These are phyloP conservation scores for Porphyrellus sp. DNA, from an alignment of 1,284 basidiomycete genomes.

Conservation along the genomic window DNA sequence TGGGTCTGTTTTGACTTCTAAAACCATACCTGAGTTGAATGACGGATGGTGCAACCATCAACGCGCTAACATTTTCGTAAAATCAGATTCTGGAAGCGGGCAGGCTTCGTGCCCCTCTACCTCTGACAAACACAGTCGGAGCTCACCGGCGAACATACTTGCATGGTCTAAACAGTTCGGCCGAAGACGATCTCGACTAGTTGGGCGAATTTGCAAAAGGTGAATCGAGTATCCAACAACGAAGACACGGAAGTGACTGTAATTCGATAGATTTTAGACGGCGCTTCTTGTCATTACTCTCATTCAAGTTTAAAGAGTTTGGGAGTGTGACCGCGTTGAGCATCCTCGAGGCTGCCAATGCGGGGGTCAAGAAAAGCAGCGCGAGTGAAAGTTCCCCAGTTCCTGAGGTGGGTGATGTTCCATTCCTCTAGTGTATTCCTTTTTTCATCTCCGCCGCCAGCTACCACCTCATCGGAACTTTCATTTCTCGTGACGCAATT, in stretches of 20 bases:
- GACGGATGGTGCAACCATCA: background rate
- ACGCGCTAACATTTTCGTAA: background rate
- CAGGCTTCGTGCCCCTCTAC: constrained; percentile 90
- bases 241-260: background rate
- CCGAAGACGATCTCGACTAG: constrained; percentile 71
- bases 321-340: constrained; percentile 84
- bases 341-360: constrained; percentile 81
- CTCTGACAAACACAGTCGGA: constrained; percentile 93
- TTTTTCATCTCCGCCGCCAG: constrained; percentile 34
- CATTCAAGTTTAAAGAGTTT: constrained; percentile 95
- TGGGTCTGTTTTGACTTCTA: constrained; percentile 43
- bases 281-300: constrained; percentile 86
- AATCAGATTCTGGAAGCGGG: constrained; percentile 90
- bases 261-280: constrained; percentile 75
- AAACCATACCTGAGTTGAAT: too few relatives aligned
- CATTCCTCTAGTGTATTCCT: background rate
- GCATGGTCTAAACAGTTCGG: constrained; percentile 85
- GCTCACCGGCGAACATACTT: constrained; percentile 94
- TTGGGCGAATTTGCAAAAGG: constrained; percentile 88
- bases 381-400: constrained; percentile 38
- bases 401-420: constrained; percentile 38
- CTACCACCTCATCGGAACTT: constrained; percentile 65
- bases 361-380: constrained; percentile 52
- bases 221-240: constrained; percentile 33
- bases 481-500: constrained; percentile 81